Evolutionary conservation across 1,284 basidiomycete species (phyloP), one percentile per base, ranked within the genome.

Genomic region (Fomitopsis betulina): DNA sequence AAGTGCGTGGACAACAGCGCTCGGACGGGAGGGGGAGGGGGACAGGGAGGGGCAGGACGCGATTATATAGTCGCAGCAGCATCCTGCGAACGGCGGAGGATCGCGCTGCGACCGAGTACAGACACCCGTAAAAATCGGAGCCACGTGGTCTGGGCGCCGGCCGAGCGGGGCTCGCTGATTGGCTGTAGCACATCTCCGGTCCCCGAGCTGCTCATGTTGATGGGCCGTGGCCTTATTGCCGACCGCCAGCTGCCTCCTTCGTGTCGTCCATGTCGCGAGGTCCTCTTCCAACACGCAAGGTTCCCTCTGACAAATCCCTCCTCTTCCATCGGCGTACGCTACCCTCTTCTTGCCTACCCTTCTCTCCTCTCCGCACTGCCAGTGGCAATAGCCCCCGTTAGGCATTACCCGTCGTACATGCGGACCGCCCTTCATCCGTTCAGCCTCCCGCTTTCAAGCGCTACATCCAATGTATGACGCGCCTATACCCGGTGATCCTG

Each of bases 41-140:
- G 61, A 53, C 60, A 56, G 47, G 39, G 58, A 55, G 35, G 56
- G 55, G 23, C 27, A 38, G 52, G 50, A 52, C 53, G 38, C 27
- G 58, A 55, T 58, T 62, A 57, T 61, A 45, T 49, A 45, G 17
- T 35, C 5, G 49, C 37, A 51, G 57, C 56, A 38, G 49, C 52
- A 57, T 61, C 59, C 59, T 59, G 59, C 55, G 57, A 62, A 59
- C 65, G 65, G 65, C 65, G 65, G 65, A 67, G 62, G 58, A 67
- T 50, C 57, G 59, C 25, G 55, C 57, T 62, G 60, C 60, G 58
- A 62, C 65, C 64, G 63, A 63, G 59, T 45, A 62, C 65, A 56
- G 54, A 55, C 35, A 62, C 58, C 65, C 65, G 65, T 58, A 59
- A 56, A 52, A 63, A 64, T 65, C 65, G 65, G 65, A 62, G 33